Evolutionary conservation across 2,329 filamentous ascomycete genomes (phyloP), one percentile per base, ranked within the genome.

Genomic region (Colletotrichum sansevieriae): DNA sequence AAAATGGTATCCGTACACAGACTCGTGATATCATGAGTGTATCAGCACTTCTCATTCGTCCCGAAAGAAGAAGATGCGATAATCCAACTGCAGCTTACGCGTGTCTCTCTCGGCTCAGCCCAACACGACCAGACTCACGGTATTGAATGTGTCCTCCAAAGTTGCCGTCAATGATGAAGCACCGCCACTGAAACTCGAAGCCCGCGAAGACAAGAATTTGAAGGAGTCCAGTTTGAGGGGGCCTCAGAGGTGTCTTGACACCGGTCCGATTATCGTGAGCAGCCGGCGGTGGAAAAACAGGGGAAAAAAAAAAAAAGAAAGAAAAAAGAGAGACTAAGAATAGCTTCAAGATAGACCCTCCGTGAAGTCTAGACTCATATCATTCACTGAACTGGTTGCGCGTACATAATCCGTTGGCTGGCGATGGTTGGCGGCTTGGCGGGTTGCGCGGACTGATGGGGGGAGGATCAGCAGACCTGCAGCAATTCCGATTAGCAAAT

Each of bases 361-460:
- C 18, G 2, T 13, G 18, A 4, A 8, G 25, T 43, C 54, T 22
- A 33, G 39, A 57, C 7, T 29, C 7, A 29, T 29, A 20, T 3
- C 4, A 7, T 10, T 11, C 13, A 7, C 11, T 15, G 39, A 11
- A 29, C 29, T 18, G 8, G 43, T 44, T 57, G 54, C 9, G 54
- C 54, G 39, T 57, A 43, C 54, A 3, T 7, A 3, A 1, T 35
- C 22, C 4, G 0, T 11, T 15, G 46, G 43, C 29, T 29, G 46
- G 65, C 60, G 52, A 58, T 58, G 60, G 39, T 47, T 43, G 22
- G 56, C 46, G 20, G 18, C 65, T 68, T 49, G 65, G 61, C 54
- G 33, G 4, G 46, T 52, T 49, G 54, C 25, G 61, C 54, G 44
- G 65, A 33, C 54, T 46, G 15, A 33, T 35, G 18, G 46, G 2